A percentile compares a stretch with the other conserved stretches of the same genome.
Conservation (phyloP, 257 asterid genomes). For the Lantana camara region DNA sequence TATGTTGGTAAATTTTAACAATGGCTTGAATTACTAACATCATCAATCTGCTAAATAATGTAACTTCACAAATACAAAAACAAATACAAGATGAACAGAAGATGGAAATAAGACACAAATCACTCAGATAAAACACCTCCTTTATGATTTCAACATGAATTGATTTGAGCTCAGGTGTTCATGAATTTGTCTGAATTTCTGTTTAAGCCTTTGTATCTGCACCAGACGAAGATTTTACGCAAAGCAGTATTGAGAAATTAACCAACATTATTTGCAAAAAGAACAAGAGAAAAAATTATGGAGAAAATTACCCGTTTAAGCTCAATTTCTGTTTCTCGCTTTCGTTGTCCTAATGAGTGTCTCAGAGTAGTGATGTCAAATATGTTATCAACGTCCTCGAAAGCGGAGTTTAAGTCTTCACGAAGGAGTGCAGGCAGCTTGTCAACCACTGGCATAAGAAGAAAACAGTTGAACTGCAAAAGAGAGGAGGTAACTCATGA, state of each 20-base stretch:
- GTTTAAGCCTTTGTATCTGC: not conserved
- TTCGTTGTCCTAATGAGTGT: not conserved
- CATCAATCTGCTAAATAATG: not conserved
- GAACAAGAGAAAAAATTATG: not conserved
- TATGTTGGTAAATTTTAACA: no score
- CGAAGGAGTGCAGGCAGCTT: not conserved
- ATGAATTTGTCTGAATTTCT: not conserved
- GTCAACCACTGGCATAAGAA: not conserved
- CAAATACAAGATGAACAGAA: not conserved
- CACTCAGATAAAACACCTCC: not conserved
- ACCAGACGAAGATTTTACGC: not conserved
- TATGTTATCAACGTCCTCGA: not conserved
- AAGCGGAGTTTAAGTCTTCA: slow-evolving; percentile 3
- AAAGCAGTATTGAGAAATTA: not conserved
- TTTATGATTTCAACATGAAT: not conserved
- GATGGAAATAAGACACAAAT: not conserved
- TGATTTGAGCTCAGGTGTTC: not conserved
- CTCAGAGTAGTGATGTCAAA: not conserved
- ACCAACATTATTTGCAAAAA: not conserved
- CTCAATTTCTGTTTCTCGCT: slow-evolving; percentile 4
- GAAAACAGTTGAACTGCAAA: slow-evolving; percentile 1
- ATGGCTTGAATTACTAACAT: not conserved
- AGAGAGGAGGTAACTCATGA: not conserved
- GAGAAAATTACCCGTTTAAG: not conserved
- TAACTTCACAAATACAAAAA: not conserved